phyloP scores from a whole-genome alignment of 805 yeast species.

The Helenozyma rhizophorensis region DNA sequence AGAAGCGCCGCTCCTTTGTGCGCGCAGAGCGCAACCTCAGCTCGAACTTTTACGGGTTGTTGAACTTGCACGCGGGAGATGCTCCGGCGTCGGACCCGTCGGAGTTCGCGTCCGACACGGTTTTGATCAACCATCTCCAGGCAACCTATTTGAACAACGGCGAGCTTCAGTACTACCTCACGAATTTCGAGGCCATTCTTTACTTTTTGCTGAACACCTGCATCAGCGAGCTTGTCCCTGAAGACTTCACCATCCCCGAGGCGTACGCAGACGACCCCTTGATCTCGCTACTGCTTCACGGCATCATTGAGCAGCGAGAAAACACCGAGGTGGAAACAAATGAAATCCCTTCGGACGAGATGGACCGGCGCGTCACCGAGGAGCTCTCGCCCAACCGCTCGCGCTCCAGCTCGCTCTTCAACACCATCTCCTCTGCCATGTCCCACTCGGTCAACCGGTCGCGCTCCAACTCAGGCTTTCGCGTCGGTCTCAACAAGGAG shows the following conservation, averaged over 20 bases:
- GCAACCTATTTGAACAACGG: conserved; percentile 31
- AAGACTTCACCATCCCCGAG: conserved; percentile 5
- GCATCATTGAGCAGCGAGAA: conserved; percentile 27
- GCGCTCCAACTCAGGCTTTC: conserved; percentile 31
- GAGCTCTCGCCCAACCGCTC: conserved; percentile 21
- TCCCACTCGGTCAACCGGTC: conserved; percentile 23
- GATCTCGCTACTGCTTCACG: conserved; percentile 21
- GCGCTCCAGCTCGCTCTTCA: conserved; percentile 36
- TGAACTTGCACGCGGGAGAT: conserved; percentile 21
- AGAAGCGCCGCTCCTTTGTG: conserved; percentile 3
- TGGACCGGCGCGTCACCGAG: conserved; percentile 6
- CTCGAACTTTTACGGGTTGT: conserved; percentile 25
- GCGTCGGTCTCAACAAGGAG: conserved; percentile 19
- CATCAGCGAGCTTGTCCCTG: conserved; percentile 23
- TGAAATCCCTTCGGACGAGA: conserved; percentile 1
- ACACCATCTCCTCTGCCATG: conserved; percentile 33
- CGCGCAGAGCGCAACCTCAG: conserved; percentile 9
- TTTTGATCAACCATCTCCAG: conserved; percentile 24
- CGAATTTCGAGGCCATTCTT: conserved; percentile 40
- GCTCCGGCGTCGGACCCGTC: neutral
- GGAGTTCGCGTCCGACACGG: conserved; percentile 27
- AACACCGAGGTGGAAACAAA: conserved; percentile 3
- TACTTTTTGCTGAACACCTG: conserved; percentile 35
- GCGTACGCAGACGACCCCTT: conserved; percentile 7
- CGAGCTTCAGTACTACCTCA: conserved; percentile 34